Evolutionary conservation across 208 protist species (phyloP).

Genomic region (Porcisia hertigi): DNA sequence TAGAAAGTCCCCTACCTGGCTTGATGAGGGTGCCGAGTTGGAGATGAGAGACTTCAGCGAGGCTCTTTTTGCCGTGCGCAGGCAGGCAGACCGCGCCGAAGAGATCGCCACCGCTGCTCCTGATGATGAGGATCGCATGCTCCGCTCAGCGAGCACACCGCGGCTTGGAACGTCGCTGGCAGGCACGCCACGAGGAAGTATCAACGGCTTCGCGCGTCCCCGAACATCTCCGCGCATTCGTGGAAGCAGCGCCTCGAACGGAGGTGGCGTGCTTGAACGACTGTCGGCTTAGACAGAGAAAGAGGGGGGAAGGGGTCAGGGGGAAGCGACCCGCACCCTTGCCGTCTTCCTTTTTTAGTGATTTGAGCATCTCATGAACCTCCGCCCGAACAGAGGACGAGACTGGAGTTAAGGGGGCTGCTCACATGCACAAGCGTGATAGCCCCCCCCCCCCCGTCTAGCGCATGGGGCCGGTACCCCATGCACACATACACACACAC

Average conservation of each 20-base stretch:
- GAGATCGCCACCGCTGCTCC: slow-evolving; percentile 11
- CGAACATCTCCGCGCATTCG: slow-evolving; percentile 3
- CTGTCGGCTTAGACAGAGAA: background rate
- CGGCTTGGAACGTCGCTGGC: slow-evolving; percentile 10
- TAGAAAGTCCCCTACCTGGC: background rate
- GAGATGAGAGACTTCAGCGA: slow-evolving; percentile 18
- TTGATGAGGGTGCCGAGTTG: slow-evolving; percentile 9
- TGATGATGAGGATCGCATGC: slow-evolving; percentile 22
- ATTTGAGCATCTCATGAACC: background rate
- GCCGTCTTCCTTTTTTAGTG: background rate
- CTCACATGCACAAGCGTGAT: background rate
- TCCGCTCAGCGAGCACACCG: slow-evolving; percentile 10
- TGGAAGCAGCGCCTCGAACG: slow-evolving; percentile 2
- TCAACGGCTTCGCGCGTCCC: slow-evolving; percentile 10
- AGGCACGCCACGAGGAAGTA: slow-evolving; percentile 21
- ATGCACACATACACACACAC: no score
- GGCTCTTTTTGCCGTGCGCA: slow-evolving; percentile 9
- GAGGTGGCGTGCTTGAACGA: slow-evolving; percentile 19
- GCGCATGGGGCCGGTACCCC: no score
- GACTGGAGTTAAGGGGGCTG: background rate
- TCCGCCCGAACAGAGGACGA: background rate
- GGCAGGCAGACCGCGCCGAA: slow-evolving; percentile 16
- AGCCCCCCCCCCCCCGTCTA: background rate
- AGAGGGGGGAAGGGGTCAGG: background rate
- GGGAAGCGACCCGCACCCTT: background rate